Percentiles rank a stretch among this genome's conserved stretches.
phyloP scores from a whole-genome alignment of 306 rosid species.

The Senna siamea region DNA sequence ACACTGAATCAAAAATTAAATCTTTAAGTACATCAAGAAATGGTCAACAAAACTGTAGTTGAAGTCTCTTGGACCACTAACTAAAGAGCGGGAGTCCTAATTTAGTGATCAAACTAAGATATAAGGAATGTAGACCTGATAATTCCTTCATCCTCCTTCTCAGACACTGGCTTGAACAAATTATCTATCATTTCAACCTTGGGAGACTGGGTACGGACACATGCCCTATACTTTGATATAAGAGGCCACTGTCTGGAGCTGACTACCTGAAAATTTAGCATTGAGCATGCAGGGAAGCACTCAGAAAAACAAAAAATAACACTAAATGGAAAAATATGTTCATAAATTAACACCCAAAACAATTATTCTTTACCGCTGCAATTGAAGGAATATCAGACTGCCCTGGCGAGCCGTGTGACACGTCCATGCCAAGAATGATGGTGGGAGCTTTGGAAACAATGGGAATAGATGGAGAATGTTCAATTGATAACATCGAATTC shows the following conservation, averaged over 20 bases:
- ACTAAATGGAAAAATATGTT: background rate
- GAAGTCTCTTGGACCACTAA: background rate
- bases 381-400: conserved; percentile 88
- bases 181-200: conserved; percentile 92
- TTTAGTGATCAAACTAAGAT: background rate
- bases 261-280: conserved; percentile 63
- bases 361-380: conserved; percentile 67
- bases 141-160: conserved; percentile 77
- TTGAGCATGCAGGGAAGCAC: background rate
- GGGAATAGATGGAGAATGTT: conserved; percentile 70
- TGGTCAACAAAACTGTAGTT: background rate
- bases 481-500: conserved; percentile 74
- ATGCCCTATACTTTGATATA: conserved; percentile 84
- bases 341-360: background rate
- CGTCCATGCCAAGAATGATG: conserved; percentile 92
- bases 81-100: background rate
- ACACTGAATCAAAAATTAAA: background rate
- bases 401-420: conserved; percentile 95
- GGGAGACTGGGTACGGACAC: conserved; percentile 84
- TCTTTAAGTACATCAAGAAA: background rate
- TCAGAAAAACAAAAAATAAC: background rate
- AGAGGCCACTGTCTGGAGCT: conserved; percentile 93
- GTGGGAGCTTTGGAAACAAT: conserved; percentile 79
- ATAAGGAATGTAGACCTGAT: conserved; percentile 56
- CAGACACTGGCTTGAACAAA: conserved; percentile 68